A percentile compares a stretch with the other conserved stretches of the same genome.
These are phyloP conservation scores for Umbelopsis sp. DNA, from an alignment of 192 early-diverging fungal genomes.

Conservation along the genomic window DNA sequence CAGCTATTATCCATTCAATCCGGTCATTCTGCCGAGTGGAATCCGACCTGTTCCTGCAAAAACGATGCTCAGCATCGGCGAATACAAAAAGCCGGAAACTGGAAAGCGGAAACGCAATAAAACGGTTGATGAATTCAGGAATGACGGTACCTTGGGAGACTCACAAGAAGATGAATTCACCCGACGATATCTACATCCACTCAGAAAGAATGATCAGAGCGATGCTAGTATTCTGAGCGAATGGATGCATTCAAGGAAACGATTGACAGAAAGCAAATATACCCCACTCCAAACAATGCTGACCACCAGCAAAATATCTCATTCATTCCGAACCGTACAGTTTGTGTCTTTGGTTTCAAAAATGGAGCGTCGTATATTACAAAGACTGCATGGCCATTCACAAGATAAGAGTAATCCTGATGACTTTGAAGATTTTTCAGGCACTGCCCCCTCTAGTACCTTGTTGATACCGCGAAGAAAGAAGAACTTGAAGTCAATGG, in stretches of 20 bases:
- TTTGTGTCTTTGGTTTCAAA: background rate
- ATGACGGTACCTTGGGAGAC: slow-evolving; percentile 27
- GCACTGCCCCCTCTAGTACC: background rate
- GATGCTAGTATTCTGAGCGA: background rate
- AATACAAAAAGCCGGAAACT: slow-evolving; percentile 34
- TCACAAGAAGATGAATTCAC: background rate
- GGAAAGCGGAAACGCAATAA: slow-evolving; percentile 38
- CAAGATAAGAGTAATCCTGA: background rate
- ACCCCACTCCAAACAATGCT: background rate
- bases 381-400: background rate
- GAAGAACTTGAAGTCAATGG: background rate
- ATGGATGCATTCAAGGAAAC: background rate
- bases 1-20: slow-evolving; percentile 44
- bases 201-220: background rate
- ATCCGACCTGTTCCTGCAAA: slow-evolving; percentile 50
- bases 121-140: slow-evolving; percentile 20
- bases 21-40: slow-evolving; percentile 52
- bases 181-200: background rate
- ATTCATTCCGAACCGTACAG: slow-evolving; percentile 12
- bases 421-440: background rate
- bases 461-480: background rate
- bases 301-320: background rate
- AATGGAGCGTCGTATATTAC: slow-evolving; percentile 22
- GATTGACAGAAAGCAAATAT: background rate
- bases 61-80: slow-evolving; percentile 50